These are phyloP conservation scores for Meripilus lineatus DNA, from an alignment of 1,284 basidiomycete genomes.

Conservation along the genomic window DNA sequence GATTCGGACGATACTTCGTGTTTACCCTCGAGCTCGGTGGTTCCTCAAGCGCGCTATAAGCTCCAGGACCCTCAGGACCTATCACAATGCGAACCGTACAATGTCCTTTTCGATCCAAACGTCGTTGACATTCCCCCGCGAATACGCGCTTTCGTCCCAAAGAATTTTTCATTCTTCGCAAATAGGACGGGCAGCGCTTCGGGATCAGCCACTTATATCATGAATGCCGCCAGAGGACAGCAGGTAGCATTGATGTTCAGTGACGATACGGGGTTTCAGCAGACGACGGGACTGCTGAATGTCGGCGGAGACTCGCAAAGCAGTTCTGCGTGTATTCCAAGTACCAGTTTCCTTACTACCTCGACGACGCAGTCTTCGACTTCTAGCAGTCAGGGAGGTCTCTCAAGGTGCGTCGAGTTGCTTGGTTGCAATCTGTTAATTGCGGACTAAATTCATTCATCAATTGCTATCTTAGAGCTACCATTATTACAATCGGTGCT, in stretches of 20 bases:
- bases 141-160: conserved; percentile 42
- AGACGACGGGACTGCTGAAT: conserved; percentile 25
- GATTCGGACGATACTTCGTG: conserved; percentile 40
- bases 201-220: conserved; percentile 39
- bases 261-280: conserved; percentile 23
- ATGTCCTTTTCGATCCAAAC: conserved; percentile 37
- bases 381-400: conserved; percentile 1
- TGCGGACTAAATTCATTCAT: not conserved
- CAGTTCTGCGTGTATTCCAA: conserved; percentile 23
- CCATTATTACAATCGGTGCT: conserved; percentile 40
- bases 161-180: conserved; percentile 34
- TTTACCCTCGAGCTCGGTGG: conserved; percentile 23
- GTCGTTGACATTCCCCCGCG: conserved; percentile 32
- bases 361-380: conserved; percentile 12
- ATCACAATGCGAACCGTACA: conserved; percentile 49
- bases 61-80: conserved; percentile 20
- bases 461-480: conserved; percentile 22
- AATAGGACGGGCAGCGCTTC: conserved; percentile 25
- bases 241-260: conserved; percentile 38
- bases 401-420: conserved; percentile 19
- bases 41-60: conserved; percentile 19
- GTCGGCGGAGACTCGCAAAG: conserved; percentile 25
- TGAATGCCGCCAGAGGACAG: conserved; percentile 34
- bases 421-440: conserved; percentile 6
- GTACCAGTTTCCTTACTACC: not conserved